These are phyloP conservation scores for Euclidium syriacum DNA, from an alignment of 345 rosid species.

Conservation along the genomic window DNA sequence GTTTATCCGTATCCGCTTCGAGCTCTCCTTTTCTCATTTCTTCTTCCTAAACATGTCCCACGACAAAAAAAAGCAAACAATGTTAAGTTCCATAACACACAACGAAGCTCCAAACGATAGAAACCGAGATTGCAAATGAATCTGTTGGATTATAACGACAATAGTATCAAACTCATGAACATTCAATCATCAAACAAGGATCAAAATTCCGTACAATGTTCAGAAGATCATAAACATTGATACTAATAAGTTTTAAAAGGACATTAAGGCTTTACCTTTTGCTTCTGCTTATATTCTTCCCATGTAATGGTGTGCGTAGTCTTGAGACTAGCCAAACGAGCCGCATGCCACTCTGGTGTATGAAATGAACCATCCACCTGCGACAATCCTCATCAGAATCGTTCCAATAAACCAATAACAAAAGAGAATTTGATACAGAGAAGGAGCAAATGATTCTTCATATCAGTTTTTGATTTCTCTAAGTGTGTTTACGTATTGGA, in stretches of 20 bases:
- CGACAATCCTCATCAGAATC: slow-evolving; percentile 89
- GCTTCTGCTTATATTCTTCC: slow-evolving; percentile 91
- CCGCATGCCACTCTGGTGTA: slow-evolving; percentile 99
- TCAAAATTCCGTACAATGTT: not conserved
- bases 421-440: not conserved
- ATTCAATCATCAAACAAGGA: not conserved
- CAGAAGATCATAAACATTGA: not conserved
- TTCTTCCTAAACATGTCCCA: slow-evolving; percentile 62
- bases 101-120: not conserved
- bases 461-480: not conserved
- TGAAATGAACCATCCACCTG: slow-evolving; percentile 99
- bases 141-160: not conserved
- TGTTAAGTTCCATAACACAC: not conserved
- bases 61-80: not conserved
- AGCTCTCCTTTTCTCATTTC: slow-evolving; percentile 77
- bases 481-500: not conserved
- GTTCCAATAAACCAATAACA: slow-evolving; percentile 35
- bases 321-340: slow-evolving; percentile 97
- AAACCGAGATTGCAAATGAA: not conserved
- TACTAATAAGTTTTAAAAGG: not conserved
- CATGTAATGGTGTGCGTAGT: slow-evolving; percentile 90
- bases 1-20: slow-evolving; percentile 86
- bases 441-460: not conserved
- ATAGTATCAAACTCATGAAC: not conserved
- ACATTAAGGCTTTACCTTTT: slow-evolving; percentile 50